Base-by-base conservation (phyloP, 1,284 basidiomycete species). In the Trichosporon sp. region DNA sequence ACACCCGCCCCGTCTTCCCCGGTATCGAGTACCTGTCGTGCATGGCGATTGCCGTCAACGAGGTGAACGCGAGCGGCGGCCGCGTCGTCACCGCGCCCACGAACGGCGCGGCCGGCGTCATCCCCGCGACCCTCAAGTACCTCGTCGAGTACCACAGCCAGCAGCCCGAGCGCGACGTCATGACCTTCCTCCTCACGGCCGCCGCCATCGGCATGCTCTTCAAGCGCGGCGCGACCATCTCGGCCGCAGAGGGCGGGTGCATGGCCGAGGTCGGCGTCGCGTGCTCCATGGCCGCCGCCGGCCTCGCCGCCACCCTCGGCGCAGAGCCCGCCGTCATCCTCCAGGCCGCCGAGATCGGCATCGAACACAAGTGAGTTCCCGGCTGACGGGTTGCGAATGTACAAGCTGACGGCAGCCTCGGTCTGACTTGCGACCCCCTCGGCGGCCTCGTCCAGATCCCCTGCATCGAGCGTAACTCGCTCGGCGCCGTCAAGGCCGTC, bases 201-300 rank as follows among this genome's bases (percentile, higher is more conserved):
- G 86, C 91, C 0, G 94, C 95, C 1, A 85, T 98, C 67, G 95
- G 95, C 4, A 98, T 98, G 96, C 85, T 98, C 21, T 98, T 96
- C 86, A 98, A 98, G 81, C 88, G 95, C 67, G 95, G 95, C 25
- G 95, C 94, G 67, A 98, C 95, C 0, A 98, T 98, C 65, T 92
- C 91, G 56, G 96, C 95, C 9, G 95, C 96, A 0, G 95, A 98
- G 82, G 94, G 93, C 51, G 93, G 84, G 13, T 85, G 84, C 70
- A 85, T 85, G 84, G 85, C 80, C 9, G 83, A 84, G 69, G 83
- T 85, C 21, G 84, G 84, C 5, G 81, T 82, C 11, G 81, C 81
- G 1, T 77, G 77, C 64, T 75, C 75, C 9, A 82, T 82, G 81
- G 77, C 78, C 12, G 91, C 91, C 60, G 95, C 91, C 29, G 95